These are phyloP conservation scores for Verbascum thapsus DNA, from an alignment of 257 asterid genomes.

Conservation along the genomic window DNA sequence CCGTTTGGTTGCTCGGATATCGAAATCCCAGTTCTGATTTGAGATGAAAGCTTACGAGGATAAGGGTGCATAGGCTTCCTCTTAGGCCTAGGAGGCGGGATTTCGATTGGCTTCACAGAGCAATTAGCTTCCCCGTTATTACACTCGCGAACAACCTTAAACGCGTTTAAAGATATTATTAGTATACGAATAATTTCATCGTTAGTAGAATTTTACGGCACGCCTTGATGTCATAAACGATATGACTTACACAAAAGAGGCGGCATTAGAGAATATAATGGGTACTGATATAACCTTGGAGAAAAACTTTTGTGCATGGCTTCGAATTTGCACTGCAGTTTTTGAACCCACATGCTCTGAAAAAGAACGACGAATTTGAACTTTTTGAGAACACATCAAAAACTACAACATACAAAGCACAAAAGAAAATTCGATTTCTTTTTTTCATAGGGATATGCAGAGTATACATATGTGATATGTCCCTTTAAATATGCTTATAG, in stretches of 20 bases:
- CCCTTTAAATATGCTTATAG: no score
- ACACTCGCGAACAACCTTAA: slow-evolving; percentile 80
- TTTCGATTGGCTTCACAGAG: slow-evolving; percentile 64
- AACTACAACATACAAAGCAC: neutral
- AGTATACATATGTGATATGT: no score
- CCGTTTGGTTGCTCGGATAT: slow-evolving; percentile 39
- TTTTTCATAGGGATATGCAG: neutral
- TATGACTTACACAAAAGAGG: slow-evolving; percentile 57
- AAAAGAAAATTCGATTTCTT: neutral
- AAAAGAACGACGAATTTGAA: neutral
- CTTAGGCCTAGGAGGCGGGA: slow-evolving; percentile 98
- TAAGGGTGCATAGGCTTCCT: slow-evolving; percentile 95
- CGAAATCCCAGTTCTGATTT: slow-evolving; percentile 35
- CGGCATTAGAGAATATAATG: slow-evolving; percentile 42
- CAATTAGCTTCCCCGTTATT: slow-evolving; percentile 46
- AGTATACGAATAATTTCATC: neutral
- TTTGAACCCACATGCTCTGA: slow-evolving; percentile 90
- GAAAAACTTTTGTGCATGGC: slow-evolving; percentile 98
- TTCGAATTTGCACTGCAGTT: slow-evolving; percentile 96
- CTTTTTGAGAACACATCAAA: slow-evolving; percentile 15
- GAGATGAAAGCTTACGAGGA: slow-evolving; percentile 74
- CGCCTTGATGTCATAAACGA: slow-evolving; percentile 51
- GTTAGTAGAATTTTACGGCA: slow-evolving; percentile 26
- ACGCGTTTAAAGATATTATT: slow-evolving; percentile 16
- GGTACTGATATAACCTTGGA: slow-evolving; percentile 74